Evolutionary conservation across 208 protist genomes (phyloP).

Genomic region (Leishmania arabica): DNA sequence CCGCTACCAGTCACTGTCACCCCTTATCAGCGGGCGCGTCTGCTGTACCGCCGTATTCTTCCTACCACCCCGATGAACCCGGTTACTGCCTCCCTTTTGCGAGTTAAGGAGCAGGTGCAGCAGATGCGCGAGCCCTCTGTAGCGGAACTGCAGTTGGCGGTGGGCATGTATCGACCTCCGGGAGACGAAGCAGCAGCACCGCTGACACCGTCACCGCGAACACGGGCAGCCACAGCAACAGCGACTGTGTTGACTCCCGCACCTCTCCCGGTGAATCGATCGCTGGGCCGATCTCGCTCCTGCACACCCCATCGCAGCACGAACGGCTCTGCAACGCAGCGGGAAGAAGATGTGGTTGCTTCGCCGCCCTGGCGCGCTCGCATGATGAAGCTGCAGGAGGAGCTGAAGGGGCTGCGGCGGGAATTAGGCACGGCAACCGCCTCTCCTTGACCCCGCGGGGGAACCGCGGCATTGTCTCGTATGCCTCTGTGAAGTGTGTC

Average conservation of each 20-base stretch:
- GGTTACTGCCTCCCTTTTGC: slow-evolving; percentile 44
- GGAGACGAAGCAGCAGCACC: slow-evolving; percentile 11
- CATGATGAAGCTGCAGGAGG: slow-evolving; percentile 53
- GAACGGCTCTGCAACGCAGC: neutral
- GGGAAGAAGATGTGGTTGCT: neutral
- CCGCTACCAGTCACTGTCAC: neutral
- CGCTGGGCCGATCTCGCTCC: slow-evolving; percentile 5
- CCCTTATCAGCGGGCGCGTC: neutral
- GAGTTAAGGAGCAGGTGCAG: slow-evolving; percentile 55
- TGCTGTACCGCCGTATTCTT: slow-evolving; percentile 42
- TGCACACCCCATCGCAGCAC: slow-evolving; percentile 21
- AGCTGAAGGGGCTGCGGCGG: slow-evolving; percentile 51
- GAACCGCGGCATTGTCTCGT: neutral
- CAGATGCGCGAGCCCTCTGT: slow-evolving; percentile 41
- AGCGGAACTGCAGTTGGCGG: slow-evolving; percentile 16
- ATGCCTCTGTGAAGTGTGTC: neutral
- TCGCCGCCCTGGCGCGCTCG: slow-evolving; percentile 48
- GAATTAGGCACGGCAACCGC: slow-evolving; percentile 28
- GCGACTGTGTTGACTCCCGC: neutral
- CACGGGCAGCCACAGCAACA: neutral
- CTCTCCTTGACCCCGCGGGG: neutral
- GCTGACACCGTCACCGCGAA: neutral
- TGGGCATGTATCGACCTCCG: slow-evolving; percentile 16
- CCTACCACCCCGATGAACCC: slow-evolving; percentile 38
- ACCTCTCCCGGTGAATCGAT: slow-evolving; percentile 3